Base-by-base conservation (phyloP, 148 eudicot species). In the Heliamphora exappendiculata region DNA sequence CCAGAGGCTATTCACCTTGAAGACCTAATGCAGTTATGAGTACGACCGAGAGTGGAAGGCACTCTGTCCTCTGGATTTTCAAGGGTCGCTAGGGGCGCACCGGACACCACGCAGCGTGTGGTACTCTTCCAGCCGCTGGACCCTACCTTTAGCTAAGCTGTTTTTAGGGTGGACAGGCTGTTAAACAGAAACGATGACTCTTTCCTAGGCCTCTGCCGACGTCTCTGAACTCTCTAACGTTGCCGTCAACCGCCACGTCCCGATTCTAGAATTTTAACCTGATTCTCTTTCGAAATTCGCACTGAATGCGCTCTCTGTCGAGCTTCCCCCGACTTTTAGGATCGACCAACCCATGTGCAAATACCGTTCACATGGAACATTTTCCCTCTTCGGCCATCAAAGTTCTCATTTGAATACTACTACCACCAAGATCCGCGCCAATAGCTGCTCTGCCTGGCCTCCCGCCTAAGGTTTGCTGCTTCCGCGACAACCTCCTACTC, bases 381-480 rank as follows among this genome's bases (percentile, higher is more conserved):
- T 85, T 85, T 83, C 83, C 85, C 87, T 79, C 83, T 82, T 85
- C 83, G 79, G 81, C 87, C 83, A 82, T 85, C 83, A 82, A 84
- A 85, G 83, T 85, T 85, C 83, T 82, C 81, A 82, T 85, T 85
- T 82, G 88, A 85, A 82, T 85, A 85, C 86, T 85, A 85, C 86
- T 85, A 83, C 86, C 88, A 86, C 86, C 88, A 86, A 80, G 84
- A 83, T 86, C 86, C 76, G 79, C 84, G 83, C 82, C 86, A 72
- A 86, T 81, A 78, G 81, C 81, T 81, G 81, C 86, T 82, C 80
- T 74, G 78, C 85, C 84, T n/a, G n/a, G n/a, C n/a, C n/a, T n/a
- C n/a, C n/a, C n/a, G n/a, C n/a, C n/a, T n/a, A n/a, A n/a, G n/a
- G n/a, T n/a, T n/a, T n/a, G n/a, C n/a, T n/a, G n/a, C n/a, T n/a